Percentiles rank a stretch among this genome's conserved stretches.
phyloP scores from a whole-genome alignment of 2,329 filamentous ascomycete genomes.

The Hypoxylon sp. region DNA sequence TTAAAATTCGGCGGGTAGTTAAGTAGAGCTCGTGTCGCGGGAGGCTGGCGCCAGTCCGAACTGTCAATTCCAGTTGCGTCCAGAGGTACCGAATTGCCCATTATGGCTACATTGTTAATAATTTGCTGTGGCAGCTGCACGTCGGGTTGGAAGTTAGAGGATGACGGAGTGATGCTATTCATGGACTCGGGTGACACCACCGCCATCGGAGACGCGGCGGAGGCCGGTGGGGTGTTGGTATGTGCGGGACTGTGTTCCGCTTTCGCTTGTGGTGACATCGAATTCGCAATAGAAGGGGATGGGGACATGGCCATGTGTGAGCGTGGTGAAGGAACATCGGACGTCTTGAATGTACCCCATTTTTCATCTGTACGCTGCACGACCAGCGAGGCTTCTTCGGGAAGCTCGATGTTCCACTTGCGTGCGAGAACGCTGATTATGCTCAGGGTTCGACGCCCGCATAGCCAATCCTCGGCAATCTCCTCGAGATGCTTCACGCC shows the following conservation, averaged over 20 bases:
- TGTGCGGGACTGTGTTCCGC: slow-evolving; percentile 49
- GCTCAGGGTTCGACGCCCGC: slow-evolving; percentile 82
- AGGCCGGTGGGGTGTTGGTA: slow-evolving; percentile 45
- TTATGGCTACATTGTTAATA: slow-evolving; percentile 34
- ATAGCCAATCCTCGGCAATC: slow-evolving; percentile 94
- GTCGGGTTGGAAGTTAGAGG: slow-evolving; percentile 38
- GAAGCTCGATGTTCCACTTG: slow-evolving; percentile 90
- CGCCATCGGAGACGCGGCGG: slow-evolving; percentile 40
- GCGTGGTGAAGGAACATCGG: slow-evolving; percentile 66
- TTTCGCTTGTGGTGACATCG: slow-evolving; percentile 36
- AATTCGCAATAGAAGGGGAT: slow-evolving; percentile 35
- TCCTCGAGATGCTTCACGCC: slow-evolving; percentile 93
- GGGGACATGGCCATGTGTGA: slow-evolving; percentile 41
- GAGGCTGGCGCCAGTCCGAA: slow-evolving; percentile 39
- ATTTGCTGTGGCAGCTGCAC: slow-evolving; percentile 29
- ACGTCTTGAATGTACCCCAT: slow-evolving; percentile 75
- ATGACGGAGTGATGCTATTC: slow-evolving; percentile 36
- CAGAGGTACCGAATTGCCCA: slow-evolving; percentile 37
- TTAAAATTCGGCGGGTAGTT: slow-evolving; percentile 44
- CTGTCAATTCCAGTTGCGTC: slow-evolving; percentile 33
- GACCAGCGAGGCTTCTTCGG: slow-evolving; percentile 80
- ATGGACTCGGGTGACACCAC: slow-evolving; percentile 45
- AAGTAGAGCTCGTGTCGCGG: slow-evolving; percentile 41
- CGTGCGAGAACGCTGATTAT: slow-evolving; percentile 85
- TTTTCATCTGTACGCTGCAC: slow-evolving; percentile 81